Conservation (phyloP, 1,139 yeast species). For the Blastobotrys indianensis region DNA sequence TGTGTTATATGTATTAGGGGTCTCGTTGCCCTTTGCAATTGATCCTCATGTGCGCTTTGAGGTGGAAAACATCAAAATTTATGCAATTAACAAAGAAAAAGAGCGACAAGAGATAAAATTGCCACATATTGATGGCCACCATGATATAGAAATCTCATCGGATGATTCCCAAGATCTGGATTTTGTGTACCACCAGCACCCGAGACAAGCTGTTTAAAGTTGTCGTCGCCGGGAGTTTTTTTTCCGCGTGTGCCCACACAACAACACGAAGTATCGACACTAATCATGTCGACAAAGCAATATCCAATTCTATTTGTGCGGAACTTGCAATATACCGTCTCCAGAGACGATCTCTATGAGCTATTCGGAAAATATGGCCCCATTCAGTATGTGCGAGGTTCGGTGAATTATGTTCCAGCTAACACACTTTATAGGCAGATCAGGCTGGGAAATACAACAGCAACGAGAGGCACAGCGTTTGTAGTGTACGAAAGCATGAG, state of each 20-base stretch:
- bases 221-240: no score
- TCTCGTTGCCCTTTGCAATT: neutral
- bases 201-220: no score
- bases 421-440: slow-evolving; percentile 36
- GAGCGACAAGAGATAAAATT: no score
- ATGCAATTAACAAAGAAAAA: no score
- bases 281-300: slow-evolving; percentile 13
- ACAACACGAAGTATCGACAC: neutral
- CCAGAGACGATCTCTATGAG: slow-evolving; percentile 45
- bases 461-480: slow-evolving; percentile 51
- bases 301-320: slow-evolving; percentile 43
- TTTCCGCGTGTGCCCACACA: neutral
- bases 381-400: slow-evolving; percentile 32
- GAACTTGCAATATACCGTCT: slow-evolving; percentile 52
- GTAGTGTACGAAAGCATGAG: slow-evolving; percentile 48
- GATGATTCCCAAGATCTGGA: no score
- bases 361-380: slow-evolving; percentile 55
- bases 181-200: neutral
- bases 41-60: neutral
- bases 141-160: no score
- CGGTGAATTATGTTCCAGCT: neutral
- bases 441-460: slow-evolving; percentile 43
- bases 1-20: neutral
- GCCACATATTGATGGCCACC: no score
- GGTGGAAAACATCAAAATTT: no score